Conservation (phyloP, 169 alveolate genomes). For the Ophryocystis elektroscirrha region DNA sequence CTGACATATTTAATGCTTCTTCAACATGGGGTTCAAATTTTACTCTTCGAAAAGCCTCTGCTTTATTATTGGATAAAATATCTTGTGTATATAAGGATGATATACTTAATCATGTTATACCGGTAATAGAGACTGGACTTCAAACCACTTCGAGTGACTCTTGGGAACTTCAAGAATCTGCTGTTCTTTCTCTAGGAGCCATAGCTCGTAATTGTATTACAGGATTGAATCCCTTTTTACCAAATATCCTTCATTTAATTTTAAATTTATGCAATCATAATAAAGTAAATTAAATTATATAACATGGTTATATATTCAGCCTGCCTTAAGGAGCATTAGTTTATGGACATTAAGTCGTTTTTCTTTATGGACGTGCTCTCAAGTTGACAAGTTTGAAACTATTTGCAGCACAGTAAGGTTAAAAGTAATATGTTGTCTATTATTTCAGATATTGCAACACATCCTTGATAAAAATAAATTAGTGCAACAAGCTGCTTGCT, state of each 20-base stretch:
- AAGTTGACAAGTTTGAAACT: no score
- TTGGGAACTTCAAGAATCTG: slow-evolving; percentile 62
- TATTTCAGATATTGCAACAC: slow-evolving; percentile 26
- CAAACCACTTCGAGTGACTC: background rate
- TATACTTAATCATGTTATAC: slow-evolving; percentile 18
- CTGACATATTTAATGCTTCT: slow-evolving; percentile 6
- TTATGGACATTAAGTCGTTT: no score
- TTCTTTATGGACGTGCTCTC: no score
- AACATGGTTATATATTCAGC: no score
- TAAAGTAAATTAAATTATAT: no score
- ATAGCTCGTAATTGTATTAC: slow-evolving; percentile 57
- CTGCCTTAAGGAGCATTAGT: no score
- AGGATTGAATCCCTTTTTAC: slow-evolving; percentile 45
- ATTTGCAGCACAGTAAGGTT: no score
- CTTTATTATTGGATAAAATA: slow-evolving; percentile 41
- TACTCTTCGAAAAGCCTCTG: slow-evolving; percentile 64
- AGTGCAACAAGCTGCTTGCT: slow-evolving; percentile 75
- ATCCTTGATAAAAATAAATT: slow-evolving; percentile 58
- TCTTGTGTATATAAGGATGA: slow-evolving; percentile 38
- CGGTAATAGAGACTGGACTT: background rate
- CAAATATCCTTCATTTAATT: slow-evolving; percentile 45
- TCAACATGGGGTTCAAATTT: slow-evolving; percentile 40
- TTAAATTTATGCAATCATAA: slow-evolving; percentile 33
- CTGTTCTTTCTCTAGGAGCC: slow-evolving; percentile 65
- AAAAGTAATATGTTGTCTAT: no score